Conservation (phyloP, 2,329 filamentous ascomycete genomes). For the Curvularia sp. region DNA sequence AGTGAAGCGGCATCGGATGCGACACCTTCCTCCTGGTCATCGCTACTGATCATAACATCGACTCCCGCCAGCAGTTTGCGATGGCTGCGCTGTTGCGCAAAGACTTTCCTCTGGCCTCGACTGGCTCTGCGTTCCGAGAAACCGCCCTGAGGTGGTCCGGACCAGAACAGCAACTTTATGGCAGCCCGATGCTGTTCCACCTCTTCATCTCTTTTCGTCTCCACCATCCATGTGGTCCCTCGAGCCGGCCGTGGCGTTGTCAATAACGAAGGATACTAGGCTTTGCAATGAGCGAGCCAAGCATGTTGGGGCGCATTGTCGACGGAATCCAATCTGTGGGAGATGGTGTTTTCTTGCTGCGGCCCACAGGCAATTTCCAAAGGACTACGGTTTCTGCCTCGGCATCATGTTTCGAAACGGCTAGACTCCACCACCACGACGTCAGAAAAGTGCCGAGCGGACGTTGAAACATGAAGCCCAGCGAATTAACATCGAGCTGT, state of each 20-base stretch:
- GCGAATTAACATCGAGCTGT: conserved; percentile 17
- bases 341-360: conserved; percentile 9
- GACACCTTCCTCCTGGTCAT: not conserved
- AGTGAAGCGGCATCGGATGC: not conserved
- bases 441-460: conserved; percentile 23
- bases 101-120: not conserved
- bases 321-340: conserved; percentile 1
- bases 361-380: conserved; percentile 15
- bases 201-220: not conserved
- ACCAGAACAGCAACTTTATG: not conserved
- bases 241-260: not conserved
- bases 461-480: conserved; percentile 13
- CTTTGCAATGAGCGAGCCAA: conserved; percentile 1
- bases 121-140: not conserved
- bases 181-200: not conserved
- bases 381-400: conserved; percentile 19
- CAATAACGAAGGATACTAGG: not conserved
- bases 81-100: not conserved
- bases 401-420: conserved; percentile 33
- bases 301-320: not conserved
- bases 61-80: too few relatives aligned
- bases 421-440: conserved; percentile 22
- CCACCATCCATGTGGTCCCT: not conserved
- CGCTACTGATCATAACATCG: not conserved
- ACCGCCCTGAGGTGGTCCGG: not conserved